Conservation (phyloP, 2,329 filamentous ascomycete genomes). For the Bipolaris gigantea region DNA sequence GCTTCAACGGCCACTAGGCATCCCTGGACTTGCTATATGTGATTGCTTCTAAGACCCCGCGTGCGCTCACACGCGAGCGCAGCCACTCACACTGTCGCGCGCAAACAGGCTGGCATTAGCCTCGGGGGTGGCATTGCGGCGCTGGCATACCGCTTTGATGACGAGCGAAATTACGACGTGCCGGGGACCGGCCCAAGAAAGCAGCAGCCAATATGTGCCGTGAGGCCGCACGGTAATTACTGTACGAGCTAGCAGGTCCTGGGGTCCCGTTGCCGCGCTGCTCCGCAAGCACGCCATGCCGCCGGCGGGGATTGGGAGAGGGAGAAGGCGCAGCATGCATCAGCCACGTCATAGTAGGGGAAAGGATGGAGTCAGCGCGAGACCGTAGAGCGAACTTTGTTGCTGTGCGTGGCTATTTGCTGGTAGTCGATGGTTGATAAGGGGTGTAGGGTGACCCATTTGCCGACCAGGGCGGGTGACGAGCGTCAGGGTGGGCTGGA, state of each 20-base stretch:
- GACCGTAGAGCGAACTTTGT: too few relatives aligned
- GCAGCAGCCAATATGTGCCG: conserved; percentile 20
- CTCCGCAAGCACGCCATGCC: not conserved
- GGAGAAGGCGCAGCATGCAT: not conserved
- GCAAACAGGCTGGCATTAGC: conserved; percentile 5
- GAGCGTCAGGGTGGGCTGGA: conserved; percentile 26
- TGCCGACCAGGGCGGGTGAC: conserved; percentile 15
- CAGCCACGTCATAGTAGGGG: not conserved
- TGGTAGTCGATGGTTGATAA: conserved; percentile 20
- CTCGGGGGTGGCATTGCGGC: conserved; percentile 9
- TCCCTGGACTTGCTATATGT: not conserved
- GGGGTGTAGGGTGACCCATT: conserved; percentile 20
- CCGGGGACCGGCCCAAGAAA: conserved; percentile 16
- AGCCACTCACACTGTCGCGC: not conserved
- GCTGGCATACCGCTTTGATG: conserved; percentile 19
- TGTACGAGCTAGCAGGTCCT: conserved; percentile 9
- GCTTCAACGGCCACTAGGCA: not conserved
- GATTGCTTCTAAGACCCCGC: not conserved
- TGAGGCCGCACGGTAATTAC: conserved; percentile 27
- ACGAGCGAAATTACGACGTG: conserved; percentile 34
- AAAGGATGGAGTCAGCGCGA: too few relatives aligned
- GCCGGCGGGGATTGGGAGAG: not conserved
- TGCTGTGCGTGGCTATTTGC: not conserved
- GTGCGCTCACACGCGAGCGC: not conserved
- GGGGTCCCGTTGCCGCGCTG: not conserved